Evolutionary conservation across 345 rosid genomes (phyloP).

Genomic region (Brassica napus): Da-Ae NC_063445.1:14354501-14355000

Average conservation of each 20-base stretch:
- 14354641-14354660: conserved; percentile 19
- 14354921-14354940: too few species aligned
- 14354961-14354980: too few species aligned
- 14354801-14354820: neutral
- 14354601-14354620: conserved; percentile 14
- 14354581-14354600: conserved; percentile 27
- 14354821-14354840: conserved; percentile 12
- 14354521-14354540: conserved; percentile 71
- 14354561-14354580: conserved; percentile 24
- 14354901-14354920: too few species aligned
- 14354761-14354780: conserved; percentile 45
- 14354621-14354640: conserved; percentile 27
- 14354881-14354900: too few species aligned
- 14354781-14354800: conserved; percentile 6
- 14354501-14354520: conserved; percentile 42
- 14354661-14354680: neutral
- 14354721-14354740: conserved; percentile 29
- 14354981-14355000: too few species aligned
- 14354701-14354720: conserved; percentile 26
- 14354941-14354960: too few species aligned
- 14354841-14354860: neutral
- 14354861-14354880: too few species aligned
- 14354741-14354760: conserved; percentile 56
- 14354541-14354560: conserved; percentile 47
- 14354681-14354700: neutral